Percentiles rank a stretch among this genome's conserved stretches.
Evolutionary conservation across 2,329 filamentous ascomycete genomes (phyloP).

Genomic region (Apiospora hydei): DNA sequence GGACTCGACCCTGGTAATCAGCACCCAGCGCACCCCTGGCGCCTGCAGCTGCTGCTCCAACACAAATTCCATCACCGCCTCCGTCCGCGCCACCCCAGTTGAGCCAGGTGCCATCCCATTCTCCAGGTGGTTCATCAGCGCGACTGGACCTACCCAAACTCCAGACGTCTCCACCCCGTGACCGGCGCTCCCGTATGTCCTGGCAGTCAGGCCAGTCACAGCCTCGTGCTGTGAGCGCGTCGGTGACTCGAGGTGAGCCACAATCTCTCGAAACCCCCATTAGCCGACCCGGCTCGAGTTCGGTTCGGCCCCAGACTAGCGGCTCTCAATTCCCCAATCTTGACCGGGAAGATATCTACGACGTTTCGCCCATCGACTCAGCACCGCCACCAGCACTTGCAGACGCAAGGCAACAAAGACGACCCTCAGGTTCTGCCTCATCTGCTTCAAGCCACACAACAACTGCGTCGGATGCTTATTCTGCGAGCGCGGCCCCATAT

Average conservation of each 20-base stretch:
- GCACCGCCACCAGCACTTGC: neutral
- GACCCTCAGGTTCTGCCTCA: conserved; percentile 6
- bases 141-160: conserved; percentile 41
- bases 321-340: conserved; percentile 17
- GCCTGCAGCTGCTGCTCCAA: conserved; percentile 10
- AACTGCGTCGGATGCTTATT: conserved; percentile 34
- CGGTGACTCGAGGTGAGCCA: neutral
- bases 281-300: conserved; percentile 22
- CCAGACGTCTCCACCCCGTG: conserved; percentile 35
- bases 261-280: neutral
- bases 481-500: conserved; percentile 29
- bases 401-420: neutral
- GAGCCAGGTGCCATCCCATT: conserved; percentile 29
- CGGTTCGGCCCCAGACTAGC: neutral
- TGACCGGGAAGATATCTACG: conserved; percentile 39
- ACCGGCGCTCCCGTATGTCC: conserved; percentile 32
- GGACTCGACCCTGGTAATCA: conserved; percentile 23
- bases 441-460: conserved; percentile 30
- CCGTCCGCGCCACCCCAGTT: conserved; percentile 22
- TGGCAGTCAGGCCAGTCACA: conserved; percentile 27
- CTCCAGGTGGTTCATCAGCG: conserved; percentile 23
- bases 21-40: neutral
- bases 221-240: conserved; percentile 27
- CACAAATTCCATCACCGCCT: neutral
- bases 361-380: conserved; percentile 37